Percentiles rank a stretch among this genome's conserved stretches.
These are phyloP conservation scores for Colletotrichum eremochloae DNA, from an alignment of 2,329 filamentous ascomycete species.

Conservation along the genomic window DNA sequence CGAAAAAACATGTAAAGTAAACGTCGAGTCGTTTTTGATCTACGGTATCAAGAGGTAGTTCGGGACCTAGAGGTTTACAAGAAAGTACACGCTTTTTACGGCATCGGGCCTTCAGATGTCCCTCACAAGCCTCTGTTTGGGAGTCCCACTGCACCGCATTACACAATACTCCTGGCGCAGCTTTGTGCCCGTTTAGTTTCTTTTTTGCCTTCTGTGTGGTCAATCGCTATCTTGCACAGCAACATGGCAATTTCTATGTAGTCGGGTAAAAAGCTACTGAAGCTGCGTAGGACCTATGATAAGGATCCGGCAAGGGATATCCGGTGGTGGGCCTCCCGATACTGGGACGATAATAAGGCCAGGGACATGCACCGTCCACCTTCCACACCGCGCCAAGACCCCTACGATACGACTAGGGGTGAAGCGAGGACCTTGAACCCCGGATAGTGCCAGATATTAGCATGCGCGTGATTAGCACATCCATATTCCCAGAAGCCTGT, in stretches of 20 bases:
- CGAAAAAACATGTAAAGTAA: background rate
- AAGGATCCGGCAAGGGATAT: background rate
- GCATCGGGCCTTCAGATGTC: background rate
- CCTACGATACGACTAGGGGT: constrained; percentile 14
- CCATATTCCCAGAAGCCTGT: background rate
- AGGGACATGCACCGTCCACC: constrained; percentile 2
- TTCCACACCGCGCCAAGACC: constrained; percentile 22
- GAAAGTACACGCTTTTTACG: background rate
- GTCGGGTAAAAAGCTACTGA: background rate
- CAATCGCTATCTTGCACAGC: background rate
- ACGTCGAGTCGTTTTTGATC: no score
- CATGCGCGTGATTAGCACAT: constrained; percentile 26
- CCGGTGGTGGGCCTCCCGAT: constrained; percentile 22
- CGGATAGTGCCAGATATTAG: background rate
- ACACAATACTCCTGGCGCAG: constrained; percentile 16
- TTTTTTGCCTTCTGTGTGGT: background rate
- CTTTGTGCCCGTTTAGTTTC: constrained; percentile 2
- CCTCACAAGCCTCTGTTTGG: no score
- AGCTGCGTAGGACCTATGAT: background rate
- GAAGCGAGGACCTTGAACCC: constrained; percentile 17
- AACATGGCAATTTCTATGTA: background rate
- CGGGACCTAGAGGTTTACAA: background rate
- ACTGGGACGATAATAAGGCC: constrained; percentile 9
- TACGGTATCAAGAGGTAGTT: background rate
- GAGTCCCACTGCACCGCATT: background rate